Evolutionary conservation across 805 yeast genomes (phyloP).

Genomic region (Spathaspora gorwiae): DNA sequence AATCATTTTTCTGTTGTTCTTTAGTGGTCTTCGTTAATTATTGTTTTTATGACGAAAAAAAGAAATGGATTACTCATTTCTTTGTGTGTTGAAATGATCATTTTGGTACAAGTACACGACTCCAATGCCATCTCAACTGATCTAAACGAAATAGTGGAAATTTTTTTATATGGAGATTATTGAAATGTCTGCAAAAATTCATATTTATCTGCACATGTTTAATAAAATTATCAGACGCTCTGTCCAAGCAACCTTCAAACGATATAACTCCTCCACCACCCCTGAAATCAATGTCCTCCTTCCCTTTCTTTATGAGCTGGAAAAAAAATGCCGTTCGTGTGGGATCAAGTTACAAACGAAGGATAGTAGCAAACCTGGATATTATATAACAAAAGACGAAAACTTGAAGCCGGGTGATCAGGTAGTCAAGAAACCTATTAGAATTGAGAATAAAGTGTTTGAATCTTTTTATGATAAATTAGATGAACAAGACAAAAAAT

Average conservation of each 20-base stretch:
- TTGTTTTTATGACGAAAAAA: too few relatives aligned
- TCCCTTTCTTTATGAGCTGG: conserved; percentile 8
- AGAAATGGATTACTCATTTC: too few relatives aligned
- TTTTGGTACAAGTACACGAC: too few relatives aligned
- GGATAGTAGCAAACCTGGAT: conserved; percentile 40
- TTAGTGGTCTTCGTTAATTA: too few relatives aligned
- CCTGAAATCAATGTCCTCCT: background rate
- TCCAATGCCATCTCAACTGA: too few relatives aligned
- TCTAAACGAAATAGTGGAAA: too few relatives aligned
- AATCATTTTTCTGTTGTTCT: too few relatives aligned
- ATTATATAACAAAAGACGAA: conserved; percentile 17
- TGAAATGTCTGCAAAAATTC: too few relatives aligned
- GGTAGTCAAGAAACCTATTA: conserved; percentile 4
- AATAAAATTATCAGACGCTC: background rate
- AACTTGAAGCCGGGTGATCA: background rate
- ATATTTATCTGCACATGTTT: background rate
- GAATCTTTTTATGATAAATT: conserved; percentile 14
- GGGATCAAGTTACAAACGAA: conserved; percentile 48
- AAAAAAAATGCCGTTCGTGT: conserved; percentile 48
- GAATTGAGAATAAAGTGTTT: conserved; percentile 22
- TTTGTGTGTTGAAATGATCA: too few relatives aligned
- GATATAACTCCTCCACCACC: background rate
- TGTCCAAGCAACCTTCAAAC: background rate
- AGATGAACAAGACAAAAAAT: conserved; percentile 21
- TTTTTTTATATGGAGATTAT: too few relatives aligned